phyloP scores from a whole-genome alignment of 2,329 filamentous ascomycete genomes.

The Alternaria burnsii region DNA sequence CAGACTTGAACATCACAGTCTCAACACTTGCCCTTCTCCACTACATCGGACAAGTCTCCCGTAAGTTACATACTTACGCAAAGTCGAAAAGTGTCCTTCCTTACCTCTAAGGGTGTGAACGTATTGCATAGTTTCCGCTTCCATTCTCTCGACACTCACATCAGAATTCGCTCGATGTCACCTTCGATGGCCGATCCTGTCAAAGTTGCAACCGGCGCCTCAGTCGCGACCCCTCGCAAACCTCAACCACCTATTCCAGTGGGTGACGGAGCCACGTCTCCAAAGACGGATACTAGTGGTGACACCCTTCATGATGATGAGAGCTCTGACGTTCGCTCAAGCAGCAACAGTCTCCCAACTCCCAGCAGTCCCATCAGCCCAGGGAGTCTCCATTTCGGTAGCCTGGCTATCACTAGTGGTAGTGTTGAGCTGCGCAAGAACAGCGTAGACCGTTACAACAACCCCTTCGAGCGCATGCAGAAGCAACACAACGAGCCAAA shows the following conservation, averaged over 20 bases:
- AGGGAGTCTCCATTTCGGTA: constrained; percentile 20
- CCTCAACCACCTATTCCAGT: not conserved
- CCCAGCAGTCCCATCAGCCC: constrained; percentile 22
- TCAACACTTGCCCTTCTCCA: not conserved
- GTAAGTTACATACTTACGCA: not conserved
- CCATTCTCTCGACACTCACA: not conserved
- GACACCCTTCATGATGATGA: constrained; percentile 24
- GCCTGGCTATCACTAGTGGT: constrained; percentile 17
- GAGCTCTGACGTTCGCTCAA: constrained; percentile 11
- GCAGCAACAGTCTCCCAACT: constrained; percentile 7
- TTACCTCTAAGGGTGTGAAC: not conserved
- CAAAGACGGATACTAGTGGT: constrained; percentile 19
- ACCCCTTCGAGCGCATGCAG: constrained; percentile 14
- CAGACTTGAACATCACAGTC: not conserved
- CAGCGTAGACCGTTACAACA: constrained; percentile 11
- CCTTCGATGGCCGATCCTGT: constrained; percentile 15
- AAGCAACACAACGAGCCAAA: constrained; percentile 3
- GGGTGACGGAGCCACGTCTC: constrained; percentile 3
- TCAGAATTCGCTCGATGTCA: not conserved
- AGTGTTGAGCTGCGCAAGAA: not conserved
- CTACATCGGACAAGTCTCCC: not conserved
- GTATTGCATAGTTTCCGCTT: not conserved
- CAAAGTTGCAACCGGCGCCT: not conserved
- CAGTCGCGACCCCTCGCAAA: not conserved
- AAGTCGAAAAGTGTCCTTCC: not conserved